Evolutionary conservation across 2,329 filamentous ascomycete genomes (phyloP), one percentile per base, ranked within the genome.

Genomic region (Colletotrichum agaves): DNA sequence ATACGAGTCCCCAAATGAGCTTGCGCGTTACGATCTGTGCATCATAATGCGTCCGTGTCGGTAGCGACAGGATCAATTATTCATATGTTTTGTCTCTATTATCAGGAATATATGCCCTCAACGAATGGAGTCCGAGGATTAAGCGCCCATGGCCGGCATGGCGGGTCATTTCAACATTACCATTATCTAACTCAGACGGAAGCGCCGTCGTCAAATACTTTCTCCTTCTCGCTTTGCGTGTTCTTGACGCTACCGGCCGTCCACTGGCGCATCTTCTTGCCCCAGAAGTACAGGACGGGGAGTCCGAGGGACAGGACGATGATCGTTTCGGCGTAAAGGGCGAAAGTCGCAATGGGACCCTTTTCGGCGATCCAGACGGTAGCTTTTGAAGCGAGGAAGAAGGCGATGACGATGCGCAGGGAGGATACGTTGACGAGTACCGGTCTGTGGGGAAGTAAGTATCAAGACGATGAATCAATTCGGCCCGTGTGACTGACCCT

Each of bases 351-450:
- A 5, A 77, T 59, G 5, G 74, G 66, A 1, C 76, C 76, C 37
- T 70, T 69, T 23, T 72, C 60, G 17, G 72, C 70, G 15, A 77
- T 72, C 71, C 77, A 75, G 17, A 60, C 59, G 0, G 74, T 75
- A 3, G 74, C 73, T 39, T 73, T 67, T 52, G 74, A 76, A 15
- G 72, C 69, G 19, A 77, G 53, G 61, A 78, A 74, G 59, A 74
- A 77, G 8, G 73, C 74, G 2, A 75, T 73, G 41, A 78, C 69
- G 39, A 77, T 71, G 7, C 75, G 72, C 46, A 77, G 69, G n/a
- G 74, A 75, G 17, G 73, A 73, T 8, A 77, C 75, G 52, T 78
- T 78, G 11, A 75, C 76, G 12, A 79, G 72, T 3, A 77, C 75
- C 3, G 76, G 74, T 2, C 77, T 77, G 2, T 43, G 43, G 10